Conservation (phyloP, 2,329 filamentous ascomycete genomes). For the Macrophomina pseudophaseolina region DNA sequence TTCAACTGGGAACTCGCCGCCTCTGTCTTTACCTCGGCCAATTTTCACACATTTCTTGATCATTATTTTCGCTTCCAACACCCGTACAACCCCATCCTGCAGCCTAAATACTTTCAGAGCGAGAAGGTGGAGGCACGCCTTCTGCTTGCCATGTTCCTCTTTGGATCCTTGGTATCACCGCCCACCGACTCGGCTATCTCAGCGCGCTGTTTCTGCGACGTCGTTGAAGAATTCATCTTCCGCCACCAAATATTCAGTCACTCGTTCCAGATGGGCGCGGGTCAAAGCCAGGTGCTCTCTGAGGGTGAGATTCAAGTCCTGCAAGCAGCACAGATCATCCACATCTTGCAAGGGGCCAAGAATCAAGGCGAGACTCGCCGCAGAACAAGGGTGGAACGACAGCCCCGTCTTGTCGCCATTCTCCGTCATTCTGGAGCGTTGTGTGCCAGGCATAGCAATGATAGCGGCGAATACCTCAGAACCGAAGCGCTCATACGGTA, state of each 20-base stretch:
- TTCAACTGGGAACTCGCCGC: background rate
- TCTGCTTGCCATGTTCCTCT: background rate
- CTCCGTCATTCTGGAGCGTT: background rate
- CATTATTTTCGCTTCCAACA: background rate
- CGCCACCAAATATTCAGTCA: background rate
- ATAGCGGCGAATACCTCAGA: background rate
- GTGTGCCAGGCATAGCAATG: background rate
- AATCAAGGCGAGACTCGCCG: background rate
- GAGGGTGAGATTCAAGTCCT: background rate
- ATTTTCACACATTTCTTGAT: background rate
- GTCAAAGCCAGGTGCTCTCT: background rate
- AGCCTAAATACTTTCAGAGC: background rate
- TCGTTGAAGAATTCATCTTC: background rate
- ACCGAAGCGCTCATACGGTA: background rate
- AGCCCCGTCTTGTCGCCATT: background rate
- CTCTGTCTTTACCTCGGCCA: background rate
- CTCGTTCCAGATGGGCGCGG: background rate
- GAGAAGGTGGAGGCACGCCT: background rate
- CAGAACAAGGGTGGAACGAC: background rate
- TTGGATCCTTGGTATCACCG: background rate
- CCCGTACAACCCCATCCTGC: background rate
- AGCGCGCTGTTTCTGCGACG: background rate
- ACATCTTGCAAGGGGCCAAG: background rate
- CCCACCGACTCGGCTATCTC: background rate
- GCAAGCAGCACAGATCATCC: conserved; percentile 1